These are phyloP conservation scores for Hygrophoropsis aurantiaca DNA, from an alignment of 768 basidiomycete species.

Conservation along the genomic window DNA sequence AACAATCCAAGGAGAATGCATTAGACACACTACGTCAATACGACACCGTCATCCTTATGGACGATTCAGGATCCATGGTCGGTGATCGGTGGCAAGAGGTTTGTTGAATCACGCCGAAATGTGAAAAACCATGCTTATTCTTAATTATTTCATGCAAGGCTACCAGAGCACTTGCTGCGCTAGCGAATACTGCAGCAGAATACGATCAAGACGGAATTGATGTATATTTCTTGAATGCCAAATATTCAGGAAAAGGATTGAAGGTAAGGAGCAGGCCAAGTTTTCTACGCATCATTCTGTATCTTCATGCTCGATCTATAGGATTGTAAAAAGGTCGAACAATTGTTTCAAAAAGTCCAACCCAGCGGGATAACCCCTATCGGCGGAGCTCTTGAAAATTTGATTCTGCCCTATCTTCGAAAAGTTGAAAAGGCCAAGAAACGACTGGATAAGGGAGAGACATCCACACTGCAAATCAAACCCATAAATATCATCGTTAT, in stretches of 20 bases:
- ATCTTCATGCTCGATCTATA: constrained; percentile 11
- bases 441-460: constrained; percentile 8
- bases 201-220: constrained; percentile 57
- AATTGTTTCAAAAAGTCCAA: constrained; percentile 40
- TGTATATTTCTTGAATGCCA: constrained; percentile 49
- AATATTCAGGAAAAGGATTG: constrained; percentile 29
- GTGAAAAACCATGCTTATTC: background rate
- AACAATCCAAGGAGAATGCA: background rate
- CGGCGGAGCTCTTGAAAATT: constrained; percentile 30
- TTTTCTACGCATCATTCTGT: background rate
- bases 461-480: constrained; percentile 32
- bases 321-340: constrained; percentile 32
- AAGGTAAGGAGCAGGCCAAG: constrained; percentile 25
- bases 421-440: constrained; percentile 23
- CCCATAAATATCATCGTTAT: constrained; percentile 52
- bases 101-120: too few species aligned
- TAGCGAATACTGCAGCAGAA: constrained; percentile 42
- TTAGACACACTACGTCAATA: constrained; percentile 38
- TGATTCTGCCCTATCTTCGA: constrained; percentile 28
- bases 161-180: constrained; percentile 38
- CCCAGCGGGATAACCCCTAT: constrained; percentile 42
- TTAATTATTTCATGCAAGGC: constrained; percentile 30
- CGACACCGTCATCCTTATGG: constrained; percentile 51
- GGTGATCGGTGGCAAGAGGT: constrained; percentile 45
- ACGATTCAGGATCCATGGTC: constrained; percentile 53